These are phyloP conservation scores for Cercospora sp. DNA, from an alignment of 2,329 filamentous ascomycete species.

Conservation along the genomic window DNA sequence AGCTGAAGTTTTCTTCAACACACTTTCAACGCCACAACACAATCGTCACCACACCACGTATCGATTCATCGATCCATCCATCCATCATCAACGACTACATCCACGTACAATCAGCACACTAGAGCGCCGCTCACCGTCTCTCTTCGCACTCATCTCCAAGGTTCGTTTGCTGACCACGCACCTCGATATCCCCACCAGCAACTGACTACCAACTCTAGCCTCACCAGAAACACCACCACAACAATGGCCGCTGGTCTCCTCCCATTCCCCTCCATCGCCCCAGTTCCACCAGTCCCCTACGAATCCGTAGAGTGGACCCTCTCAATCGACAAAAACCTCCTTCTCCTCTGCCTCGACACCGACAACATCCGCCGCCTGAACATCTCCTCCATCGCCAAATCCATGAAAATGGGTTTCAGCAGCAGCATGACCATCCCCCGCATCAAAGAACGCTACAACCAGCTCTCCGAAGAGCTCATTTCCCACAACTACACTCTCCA, in stretches of 20 bases:
- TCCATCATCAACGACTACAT: neutral
- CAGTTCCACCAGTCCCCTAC: neutral
- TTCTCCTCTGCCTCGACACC: neutral
- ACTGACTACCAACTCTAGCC: neutral
- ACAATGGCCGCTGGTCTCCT: neutral
- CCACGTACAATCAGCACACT: neutral
- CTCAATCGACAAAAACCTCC: slow-evolving; percentile 3
- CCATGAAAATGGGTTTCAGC: neutral
- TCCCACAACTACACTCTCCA: neutral
- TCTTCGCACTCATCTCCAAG: neutral
- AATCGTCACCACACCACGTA: neutral
- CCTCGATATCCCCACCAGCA: neutral
- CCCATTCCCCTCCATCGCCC: neutral
- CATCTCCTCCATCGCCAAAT: neutral
- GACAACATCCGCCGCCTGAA: neutral
- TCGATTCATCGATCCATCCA: neutral
- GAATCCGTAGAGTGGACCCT: neutral
- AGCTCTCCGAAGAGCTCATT: neutral
- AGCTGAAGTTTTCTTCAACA: neutral
- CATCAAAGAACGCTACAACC: neutral
- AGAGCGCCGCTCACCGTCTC: neutral
- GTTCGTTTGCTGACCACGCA: neutral
- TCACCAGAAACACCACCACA: neutral
- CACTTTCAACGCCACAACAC: neutral
- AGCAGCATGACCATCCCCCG: neutral